phyloP scores from a whole-genome alignment of 192 early-diverging fungal species.

The Coemansia sp. region DNA sequence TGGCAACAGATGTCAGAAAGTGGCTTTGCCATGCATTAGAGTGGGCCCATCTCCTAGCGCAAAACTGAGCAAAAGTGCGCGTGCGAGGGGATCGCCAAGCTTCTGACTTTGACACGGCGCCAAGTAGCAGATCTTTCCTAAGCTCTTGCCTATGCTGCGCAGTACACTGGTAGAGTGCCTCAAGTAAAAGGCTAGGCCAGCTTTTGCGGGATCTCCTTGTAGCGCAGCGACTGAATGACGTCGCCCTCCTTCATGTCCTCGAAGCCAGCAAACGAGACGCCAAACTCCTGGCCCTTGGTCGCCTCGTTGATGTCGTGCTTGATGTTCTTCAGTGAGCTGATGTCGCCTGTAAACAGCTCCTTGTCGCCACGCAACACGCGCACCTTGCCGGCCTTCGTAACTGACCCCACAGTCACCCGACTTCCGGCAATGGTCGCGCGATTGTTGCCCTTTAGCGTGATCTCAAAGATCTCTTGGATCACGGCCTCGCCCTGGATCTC shows the following conservation, averaged over 20 bases:
- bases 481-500: conserved; percentile 90
- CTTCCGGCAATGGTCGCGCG: conserved; percentile 83
- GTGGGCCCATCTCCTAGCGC: background rate
- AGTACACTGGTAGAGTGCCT: background rate
- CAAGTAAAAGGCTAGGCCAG: conserved; percentile 29
- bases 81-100: background rate
- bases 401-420: conserved; percentile 73
- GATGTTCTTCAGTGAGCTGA: conserved; percentile 71
- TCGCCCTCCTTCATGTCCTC: conserved; percentile 81
- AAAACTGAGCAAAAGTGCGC: background rate
- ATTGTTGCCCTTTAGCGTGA: conserved; percentile 76
- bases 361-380: conserved; percentile 70
- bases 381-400: conserved; percentile 63
- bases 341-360: conserved; percentile 72
- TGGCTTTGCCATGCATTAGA: background rate
- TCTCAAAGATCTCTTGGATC: conserved; percentile 80
- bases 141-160: background rate
- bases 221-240: conserved; percentile 70
- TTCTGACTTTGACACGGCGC: background rate
- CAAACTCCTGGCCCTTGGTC: conserved; percentile 95
- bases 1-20: background rate
- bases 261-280: conserved; percentile 88
- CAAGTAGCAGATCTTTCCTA: background rate
- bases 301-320: conserved; percentile 91
- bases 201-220: conserved; percentile 62